phyloP scores from a whole-genome alignment of 768 basidiomycete species.

The Mycena belliarum region DNA sequence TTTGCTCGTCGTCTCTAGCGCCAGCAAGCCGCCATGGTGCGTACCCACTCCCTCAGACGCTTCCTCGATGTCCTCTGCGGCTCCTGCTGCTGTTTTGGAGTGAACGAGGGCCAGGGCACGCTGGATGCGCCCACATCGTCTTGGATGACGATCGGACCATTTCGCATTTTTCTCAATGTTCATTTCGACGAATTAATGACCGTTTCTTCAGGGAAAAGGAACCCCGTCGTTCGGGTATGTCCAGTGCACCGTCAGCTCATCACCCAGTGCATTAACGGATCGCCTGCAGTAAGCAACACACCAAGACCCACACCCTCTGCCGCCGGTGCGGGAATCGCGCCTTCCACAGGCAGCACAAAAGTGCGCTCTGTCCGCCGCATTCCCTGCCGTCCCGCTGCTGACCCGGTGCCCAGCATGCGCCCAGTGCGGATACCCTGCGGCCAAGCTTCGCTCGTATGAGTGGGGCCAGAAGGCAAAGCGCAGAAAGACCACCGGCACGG shows the following conservation, averaged over 20 bases:
- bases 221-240: conserved; percentile 95
- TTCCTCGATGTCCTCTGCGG: neutral
- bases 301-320: conserved; percentile 96
- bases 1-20: too few relatives aligned
- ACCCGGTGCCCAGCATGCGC: conserved; percentile 67
- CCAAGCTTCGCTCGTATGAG: conserved; percentile 93
- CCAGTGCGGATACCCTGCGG: conserved; percentile 94
- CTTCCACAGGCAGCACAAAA: conserved; percentile 99
- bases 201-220: conserved; percentile 49
- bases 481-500: conserved; percentile 98
- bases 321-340: conserved; percentile 93
- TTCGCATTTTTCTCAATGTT: neutral
- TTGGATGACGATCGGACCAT: neutral
- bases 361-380: conserved; percentile 44
- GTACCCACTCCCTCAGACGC: neutral
- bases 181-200: neutral
- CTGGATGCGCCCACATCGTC: neutral
- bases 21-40: neutral
- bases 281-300: conserved; percentile 84
- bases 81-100: neutral
- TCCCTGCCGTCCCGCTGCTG: conserved; percentile 4
- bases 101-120: neutral
- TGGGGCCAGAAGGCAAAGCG: conserved; percentile 99
- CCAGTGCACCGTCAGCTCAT: neutral
- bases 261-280: neutral